Conservation (phyloP, 345 rosid genomes). For the Citrus unshiu region DNA sequence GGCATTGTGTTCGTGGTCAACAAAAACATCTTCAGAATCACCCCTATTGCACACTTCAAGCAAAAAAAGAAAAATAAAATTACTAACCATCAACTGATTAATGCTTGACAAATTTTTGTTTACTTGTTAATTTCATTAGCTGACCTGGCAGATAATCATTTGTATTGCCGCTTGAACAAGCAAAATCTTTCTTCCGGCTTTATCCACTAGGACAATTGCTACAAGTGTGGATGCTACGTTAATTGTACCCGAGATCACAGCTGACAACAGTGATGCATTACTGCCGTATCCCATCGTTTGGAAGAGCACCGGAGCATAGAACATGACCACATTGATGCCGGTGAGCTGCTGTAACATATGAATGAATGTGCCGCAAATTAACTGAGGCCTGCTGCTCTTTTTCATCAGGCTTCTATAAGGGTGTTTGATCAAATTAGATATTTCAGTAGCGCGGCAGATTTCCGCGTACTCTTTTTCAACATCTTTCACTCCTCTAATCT, state of each 20-base stretch:
- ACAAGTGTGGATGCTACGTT: slow-evolving; percentile 28
- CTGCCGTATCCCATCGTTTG: slow-evolving; percentile 48
- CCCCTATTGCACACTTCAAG: slow-evolving; percentile 35
- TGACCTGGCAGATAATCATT: slow-evolving; percentile 32
- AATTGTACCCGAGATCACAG: slow-evolving; percentile 39
- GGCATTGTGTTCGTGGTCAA: slow-evolving; percentile 22
- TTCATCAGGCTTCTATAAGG: slow-evolving; percentile 43
- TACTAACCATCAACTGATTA: neutral
- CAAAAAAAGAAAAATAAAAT: neutral
- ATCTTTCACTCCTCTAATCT: slow-evolving; percentile 54
- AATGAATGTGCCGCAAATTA: slow-evolving; percentile 41
- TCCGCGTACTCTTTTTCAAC: slow-evolving; percentile 43
- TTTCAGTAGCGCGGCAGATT: slow-evolving; percentile 43
- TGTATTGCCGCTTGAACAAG: slow-evolving; percentile 34
- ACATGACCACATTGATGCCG: slow-evolving; percentile 53
- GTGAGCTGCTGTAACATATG: slow-evolving; percentile 75
- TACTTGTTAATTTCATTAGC: neutral
- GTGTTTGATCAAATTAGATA: slow-evolving; percentile 32
- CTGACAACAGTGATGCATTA: slow-evolving; percentile 39
- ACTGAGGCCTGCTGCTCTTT: slow-evolving; percentile 39
- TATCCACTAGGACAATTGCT: slow-evolving; percentile 34
- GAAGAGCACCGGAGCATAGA: slow-evolving; percentile 52
- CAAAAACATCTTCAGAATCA: slow-evolving; percentile 25
- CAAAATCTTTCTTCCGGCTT: slow-evolving; percentile 34
- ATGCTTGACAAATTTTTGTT: neutral